Base-by-base conservation (phyloP, 176 grass and related monocot species). In the Triticum urartu region DNA sequence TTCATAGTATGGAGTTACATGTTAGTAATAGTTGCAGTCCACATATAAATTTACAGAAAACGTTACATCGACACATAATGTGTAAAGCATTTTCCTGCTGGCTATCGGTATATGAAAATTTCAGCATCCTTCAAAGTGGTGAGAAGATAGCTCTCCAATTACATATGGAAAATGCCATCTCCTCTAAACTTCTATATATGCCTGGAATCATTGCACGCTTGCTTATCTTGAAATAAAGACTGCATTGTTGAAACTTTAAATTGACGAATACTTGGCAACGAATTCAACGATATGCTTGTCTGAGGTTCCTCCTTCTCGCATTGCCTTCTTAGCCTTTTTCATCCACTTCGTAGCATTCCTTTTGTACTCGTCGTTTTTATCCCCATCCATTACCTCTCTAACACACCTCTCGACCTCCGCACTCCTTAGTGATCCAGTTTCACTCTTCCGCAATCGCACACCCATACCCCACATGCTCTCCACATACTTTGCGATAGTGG, bases 391-490 rank as follows among this genome's bases (percentile, higher is more conserved):
- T 3, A 45, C 42, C 42, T 45, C 10, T 11, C 42, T 45, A 45
- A 45, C 3, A 45, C 42, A 45, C 68, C 21, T 42, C 13, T 68
- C 66, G 32, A 68, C 32, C 64, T 89, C 77, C n/a, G 59, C 66
- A 54, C 43, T 79, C 20, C 11, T 68, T 7, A 72, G 7, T 14
- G 45, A 34, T 7, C 82, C 78, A 1, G 14, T 60, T 2, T 47
- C 22, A 1, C 59, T 66, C 5, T n/a, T 28, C 25, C 34, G 84
- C 21, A 62, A 86, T 47, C 85, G 50, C 61, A 83, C 79, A 3
- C 91, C 88, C 1, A 88, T 79, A 14, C 22, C n/a, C 91, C 91
- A 93, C 22, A 81, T 78, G 3, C 52, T 89, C 86, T 90, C 88
- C 47, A 86, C 77, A 58, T 93, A 93, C 38, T 43, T 72, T 72